Percentiles rank a stretch among this genome's conserved stretches.
Conservation (phyloP, 2,329 filamentous ascomycete species). For the Paecilomyces niveus region DNA sequence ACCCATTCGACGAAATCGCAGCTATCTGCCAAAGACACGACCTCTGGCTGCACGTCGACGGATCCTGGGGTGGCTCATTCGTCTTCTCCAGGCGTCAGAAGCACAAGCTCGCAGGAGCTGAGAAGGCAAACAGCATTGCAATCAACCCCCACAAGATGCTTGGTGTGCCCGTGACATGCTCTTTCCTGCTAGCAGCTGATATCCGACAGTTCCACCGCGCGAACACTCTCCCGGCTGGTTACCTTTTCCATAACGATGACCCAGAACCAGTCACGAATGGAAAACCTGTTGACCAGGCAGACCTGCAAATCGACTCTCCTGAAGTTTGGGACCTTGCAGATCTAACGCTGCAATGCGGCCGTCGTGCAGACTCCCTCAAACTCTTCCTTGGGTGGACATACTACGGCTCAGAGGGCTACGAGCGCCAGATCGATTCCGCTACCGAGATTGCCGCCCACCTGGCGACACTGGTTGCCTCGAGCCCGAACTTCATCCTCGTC, state of each 20-base stretch:
- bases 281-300: constrained; percentile 10
- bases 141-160: constrained; percentile 98
- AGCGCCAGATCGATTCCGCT: constrained; percentile 60
- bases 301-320: constrained; percentile 25
- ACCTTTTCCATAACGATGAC: constrained; percentile 63
- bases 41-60: constrained; percentile 92
- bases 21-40: constrained; percentile 62
- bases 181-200: constrained; percentile 75
- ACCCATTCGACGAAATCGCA: constrained; percentile 66
- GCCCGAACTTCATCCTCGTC: constrained; percentile 61
- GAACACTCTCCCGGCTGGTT: constrained; percentile 81
- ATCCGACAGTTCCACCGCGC: constrained; percentile 69
- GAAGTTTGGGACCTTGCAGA: constrained; percentile 88
- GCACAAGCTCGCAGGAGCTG: constrained; percentile 59
- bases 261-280: constrained; percentile 27
- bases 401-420: constrained; percentile 72
- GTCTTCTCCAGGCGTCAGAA: constrained; percentile 64
- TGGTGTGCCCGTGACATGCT: constrained; percentile 82
- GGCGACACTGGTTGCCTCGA: constrained; percentile 49
- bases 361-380: constrained; percentile 78
- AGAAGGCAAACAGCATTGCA: constrained; percentile 73
- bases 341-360: constrained; percentile 86
- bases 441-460: constrained; percentile 66
- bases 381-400: constrained; percentile 84
- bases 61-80: constrained; percentile 79